Percentiles rank a stretch among this genome's conserved stretches.
phyloP scores from a whole-genome alignment of 2,329 filamentous ascomycete genomes.

The Xylogone sp. region DNA sequence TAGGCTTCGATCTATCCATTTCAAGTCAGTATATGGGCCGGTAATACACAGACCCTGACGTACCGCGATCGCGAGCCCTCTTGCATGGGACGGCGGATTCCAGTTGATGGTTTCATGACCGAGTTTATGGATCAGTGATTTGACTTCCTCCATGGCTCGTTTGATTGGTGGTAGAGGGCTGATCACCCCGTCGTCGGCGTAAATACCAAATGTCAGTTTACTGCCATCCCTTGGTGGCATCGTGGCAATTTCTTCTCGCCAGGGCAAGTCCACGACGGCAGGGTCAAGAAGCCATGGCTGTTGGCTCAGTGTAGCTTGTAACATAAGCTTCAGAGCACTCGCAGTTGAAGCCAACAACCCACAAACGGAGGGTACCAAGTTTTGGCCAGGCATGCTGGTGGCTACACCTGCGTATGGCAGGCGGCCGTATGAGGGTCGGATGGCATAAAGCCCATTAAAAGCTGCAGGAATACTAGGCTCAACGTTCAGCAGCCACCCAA shows the following conservation, averaged over 20 bases:
- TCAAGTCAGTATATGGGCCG: not conserved
- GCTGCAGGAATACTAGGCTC: slow-evolving; percentile 29
- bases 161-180: slow-evolving; percentile 51
- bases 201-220: slow-evolving; percentile 51
- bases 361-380: slow-evolving; percentile 53
- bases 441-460: slow-evolving; percentile 22
- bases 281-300: slow-evolving; percentile 64
- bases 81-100: not conserved
- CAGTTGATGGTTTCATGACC: slow-evolving; percentile 32
- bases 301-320: slow-evolving; percentile 49
- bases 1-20: not conserved
- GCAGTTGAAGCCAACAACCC: slow-evolving; percentile 56
- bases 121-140: slow-evolving; percentile 39
- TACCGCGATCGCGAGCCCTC: no score
- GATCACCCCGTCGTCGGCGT: slow-evolving; percentile 47
- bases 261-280: slow-evolving; percentile 58
- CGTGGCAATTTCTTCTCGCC: slow-evolving; percentile 43
- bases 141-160: slow-evolving; percentile 45
- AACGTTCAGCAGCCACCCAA: no score
- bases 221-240: slow-evolving; percentile 24
- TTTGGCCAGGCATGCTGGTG: slow-evolving; percentile 42
- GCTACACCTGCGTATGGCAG: slow-evolving; percentile 23
- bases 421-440: slow-evolving; percentile 9
- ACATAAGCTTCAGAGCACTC: slow-evolving; percentile 47
- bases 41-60: no score